Evolutionary conservation across 176 grass and related monocot genomes (phyloP).

Genomic region (Avena eriantha): DNA sequence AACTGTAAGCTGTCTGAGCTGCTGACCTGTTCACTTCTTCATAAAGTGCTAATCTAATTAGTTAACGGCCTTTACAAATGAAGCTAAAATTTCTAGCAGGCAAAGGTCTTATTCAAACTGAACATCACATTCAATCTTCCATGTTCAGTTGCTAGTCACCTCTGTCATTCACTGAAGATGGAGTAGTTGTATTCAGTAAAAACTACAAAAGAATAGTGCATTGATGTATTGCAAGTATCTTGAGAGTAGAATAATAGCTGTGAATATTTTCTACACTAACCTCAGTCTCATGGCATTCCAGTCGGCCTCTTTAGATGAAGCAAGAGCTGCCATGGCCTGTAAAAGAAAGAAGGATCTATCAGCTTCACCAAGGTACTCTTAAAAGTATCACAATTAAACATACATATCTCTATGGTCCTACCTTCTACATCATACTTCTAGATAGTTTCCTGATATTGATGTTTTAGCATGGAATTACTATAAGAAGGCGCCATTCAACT

Average conservation of each 20-base stretch:
- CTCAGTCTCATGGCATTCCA: constrained; percentile 86
- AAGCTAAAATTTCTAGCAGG: neutral
- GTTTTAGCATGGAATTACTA: neutral
- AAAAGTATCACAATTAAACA: neutral
- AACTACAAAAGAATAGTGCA: neutral
- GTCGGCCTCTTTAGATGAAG: constrained; percentile 92
- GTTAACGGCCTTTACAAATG: neutral
- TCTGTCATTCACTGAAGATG: neutral
- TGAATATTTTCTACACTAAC: constrained; percentile 49
- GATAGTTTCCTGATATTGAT: neutral
- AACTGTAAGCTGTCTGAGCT: neutral
- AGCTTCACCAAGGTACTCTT: neutral
- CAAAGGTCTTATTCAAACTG: neutral
- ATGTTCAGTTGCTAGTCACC: neutral
- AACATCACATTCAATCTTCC: neutral
- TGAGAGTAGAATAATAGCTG: neutral
- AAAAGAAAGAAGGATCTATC: constrained; percentile 33
- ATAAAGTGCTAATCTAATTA: neutral
- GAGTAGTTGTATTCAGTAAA: neutral
- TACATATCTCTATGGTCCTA: neutral
- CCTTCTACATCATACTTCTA: neutral
- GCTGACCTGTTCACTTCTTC: neutral
- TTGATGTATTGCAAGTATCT: neutral
- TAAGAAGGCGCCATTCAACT: neutral
- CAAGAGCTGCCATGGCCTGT: constrained; percentile 98